Percentiles rank a stretch among this genome's conserved stretches.
Conservation (phyloP, 1,284 basidiomycete genomes). For the Apiotrichum siamense region DNA sequence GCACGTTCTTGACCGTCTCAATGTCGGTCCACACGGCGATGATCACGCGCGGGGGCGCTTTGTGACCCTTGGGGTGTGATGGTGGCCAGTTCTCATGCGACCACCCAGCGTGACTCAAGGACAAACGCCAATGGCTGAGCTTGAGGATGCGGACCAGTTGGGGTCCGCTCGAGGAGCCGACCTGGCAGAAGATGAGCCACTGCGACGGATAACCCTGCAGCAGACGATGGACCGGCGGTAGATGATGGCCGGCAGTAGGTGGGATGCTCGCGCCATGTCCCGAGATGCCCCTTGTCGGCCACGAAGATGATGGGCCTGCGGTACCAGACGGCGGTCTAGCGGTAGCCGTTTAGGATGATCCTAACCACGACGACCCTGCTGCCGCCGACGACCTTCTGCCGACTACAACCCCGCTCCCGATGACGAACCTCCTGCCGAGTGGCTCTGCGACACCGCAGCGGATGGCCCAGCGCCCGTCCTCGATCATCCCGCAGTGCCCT, state of each 20-base stretch:
- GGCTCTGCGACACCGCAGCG: too few relatives aligned
- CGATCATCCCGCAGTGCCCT: too few relatives aligned
- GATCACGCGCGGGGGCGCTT: background rate
- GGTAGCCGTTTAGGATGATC: background rate
- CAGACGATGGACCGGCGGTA: too few relatives aligned
- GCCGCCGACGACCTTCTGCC: background rate
- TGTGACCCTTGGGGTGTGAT: too few relatives aligned
- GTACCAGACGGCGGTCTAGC: background rate
- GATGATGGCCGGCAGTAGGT: background rate
- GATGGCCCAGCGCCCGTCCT: too few relatives aligned
- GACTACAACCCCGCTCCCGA: too few relatives aligned
- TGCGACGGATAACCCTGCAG: background rate
- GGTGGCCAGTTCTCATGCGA: background rate
- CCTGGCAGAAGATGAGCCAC: background rate
- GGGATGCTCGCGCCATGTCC: too few relatives aligned
- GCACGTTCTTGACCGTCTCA: constrained; percentile 1
- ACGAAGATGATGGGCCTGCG: background rate
- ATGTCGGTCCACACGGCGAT: background rate
- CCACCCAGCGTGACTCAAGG: background rate
- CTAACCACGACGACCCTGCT: background rate
- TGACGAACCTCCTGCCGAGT: background rate
- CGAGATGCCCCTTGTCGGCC: too few relatives aligned
- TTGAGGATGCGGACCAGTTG: too few relatives aligned
- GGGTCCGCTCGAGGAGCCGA: too few relatives aligned
- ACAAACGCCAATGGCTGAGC: background rate